These are phyloP conservation scores for Cichorium intybus DNA, from an alignment of 140 eudicot genomes.

Conservation along the genomic window DNA sequence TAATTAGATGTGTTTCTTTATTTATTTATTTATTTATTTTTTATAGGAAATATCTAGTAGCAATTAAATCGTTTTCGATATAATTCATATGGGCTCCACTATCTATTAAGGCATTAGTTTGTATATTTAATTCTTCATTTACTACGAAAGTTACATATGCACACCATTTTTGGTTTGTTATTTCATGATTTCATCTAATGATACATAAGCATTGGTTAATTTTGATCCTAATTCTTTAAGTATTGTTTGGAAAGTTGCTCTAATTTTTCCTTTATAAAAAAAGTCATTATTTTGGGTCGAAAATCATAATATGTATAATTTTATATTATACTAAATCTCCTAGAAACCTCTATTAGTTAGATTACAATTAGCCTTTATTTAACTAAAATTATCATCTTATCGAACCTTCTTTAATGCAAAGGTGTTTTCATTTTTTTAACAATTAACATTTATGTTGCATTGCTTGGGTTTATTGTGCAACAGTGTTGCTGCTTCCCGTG, in stretches of 20 bases:
- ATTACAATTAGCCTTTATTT: too few species aligned
- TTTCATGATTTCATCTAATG: too few species aligned
- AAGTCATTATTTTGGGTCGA: not conserved
- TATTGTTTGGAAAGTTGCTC: not conserved
- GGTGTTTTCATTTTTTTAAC: too few species aligned
- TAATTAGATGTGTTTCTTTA: too few species aligned
- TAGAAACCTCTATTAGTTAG: too few species aligned
- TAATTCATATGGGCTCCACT: too few species aligned
- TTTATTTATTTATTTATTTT: too few species aligned
- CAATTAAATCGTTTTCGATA: not conserved
- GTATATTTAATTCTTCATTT: not conserved
- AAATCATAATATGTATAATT: too few species aligned
- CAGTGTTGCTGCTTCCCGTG: conserved; percentile 59
- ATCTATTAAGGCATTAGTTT: not conserved
- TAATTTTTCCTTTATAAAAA: not conserved
- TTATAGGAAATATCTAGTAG: not conserved
- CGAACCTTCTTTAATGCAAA: too few species aligned
- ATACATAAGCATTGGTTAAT: not conserved
- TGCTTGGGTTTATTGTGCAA: conserved; percentile 12
- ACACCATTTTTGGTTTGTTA: not conserved
- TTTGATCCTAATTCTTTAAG: not conserved
- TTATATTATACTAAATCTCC: too few species aligned
- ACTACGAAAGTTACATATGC: not conserved
- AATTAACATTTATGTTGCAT: conserved; percentile 7
- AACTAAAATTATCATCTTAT: too few species aligned